Conservation (phyloP, 768 basidiomycete genomes). For the Phlegmacium glaucopus region DNA sequence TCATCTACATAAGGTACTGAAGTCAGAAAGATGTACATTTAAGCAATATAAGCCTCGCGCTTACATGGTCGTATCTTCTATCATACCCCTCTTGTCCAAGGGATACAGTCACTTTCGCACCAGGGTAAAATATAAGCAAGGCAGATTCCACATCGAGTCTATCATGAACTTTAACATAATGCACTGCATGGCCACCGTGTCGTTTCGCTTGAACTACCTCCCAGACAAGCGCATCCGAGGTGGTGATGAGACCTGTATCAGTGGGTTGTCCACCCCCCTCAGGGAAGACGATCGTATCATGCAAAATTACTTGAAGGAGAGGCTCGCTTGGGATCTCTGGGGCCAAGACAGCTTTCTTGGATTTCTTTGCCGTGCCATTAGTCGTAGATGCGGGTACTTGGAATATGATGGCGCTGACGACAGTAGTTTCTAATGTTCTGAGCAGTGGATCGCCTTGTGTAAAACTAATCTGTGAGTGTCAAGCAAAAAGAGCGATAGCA, state of each 20-base stretch:
- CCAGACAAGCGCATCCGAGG: conserved; percentile 44
- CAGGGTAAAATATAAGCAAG: conserved; percentile 44
- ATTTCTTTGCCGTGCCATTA: conserved; percentile 37
- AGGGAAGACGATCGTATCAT: conserved; percentile 79
- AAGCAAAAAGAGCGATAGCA: neutral
- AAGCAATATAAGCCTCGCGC: conserved; percentile 16
- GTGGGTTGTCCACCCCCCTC: conserved; percentile 82
- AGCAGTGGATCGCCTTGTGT: conserved; percentile 67
- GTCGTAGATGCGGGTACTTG: conserved; percentile 37
- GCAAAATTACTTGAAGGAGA: conserved; percentile 62
- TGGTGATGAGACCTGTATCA: conserved; percentile 60
- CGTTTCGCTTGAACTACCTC: conserved; percentile 65
- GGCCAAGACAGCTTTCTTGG: conserved; percentile 52
- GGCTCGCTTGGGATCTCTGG: conserved; percentile 41
- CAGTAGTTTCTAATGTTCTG: conserved; percentile 50
- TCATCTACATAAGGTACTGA: conserved; percentile 47
- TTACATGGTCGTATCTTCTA: conserved; percentile 71
- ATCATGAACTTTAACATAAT: conserved; percentile 53
- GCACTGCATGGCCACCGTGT: conserved; percentile 70
- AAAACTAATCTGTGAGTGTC: conserved; percentile 1
- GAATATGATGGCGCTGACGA: conserved; percentile 48
- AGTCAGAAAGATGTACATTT: neutral
- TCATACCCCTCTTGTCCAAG: conserved; percentile 59
- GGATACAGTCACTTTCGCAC: conserved; percentile 47
- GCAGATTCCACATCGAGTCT: conserved; percentile 37